Evolutionary conservation across 2,329 filamentous ascomycete genomes (phyloP), one percentile per base, ranked within the genome.

Genomic region (Fusarium subtropicale): DNA sequence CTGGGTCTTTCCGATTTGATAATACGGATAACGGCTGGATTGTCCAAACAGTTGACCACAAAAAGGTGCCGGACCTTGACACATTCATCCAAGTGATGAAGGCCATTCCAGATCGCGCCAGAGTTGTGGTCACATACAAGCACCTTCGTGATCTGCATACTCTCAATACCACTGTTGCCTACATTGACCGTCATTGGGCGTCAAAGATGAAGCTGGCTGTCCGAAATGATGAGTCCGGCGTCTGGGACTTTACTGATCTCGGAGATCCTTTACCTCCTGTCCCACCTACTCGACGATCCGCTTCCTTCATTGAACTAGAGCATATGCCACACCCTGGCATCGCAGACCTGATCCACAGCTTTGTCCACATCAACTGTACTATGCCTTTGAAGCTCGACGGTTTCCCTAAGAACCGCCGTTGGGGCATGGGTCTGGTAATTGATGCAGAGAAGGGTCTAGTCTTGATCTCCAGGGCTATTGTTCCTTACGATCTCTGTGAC

Each of bases 361-460:
- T 99, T 77, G 95, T 99, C 28, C 91, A 96, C 39, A 92, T 99
- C 57, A 91, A 92, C 69, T 97, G 94, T 74, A 92, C 91, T 26
- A 95, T 99, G 91, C 96, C 96, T 0, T 84, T 99, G 66, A 98
- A 98, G 84, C 87, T 99, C 12, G 96, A 99, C 78, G 96, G 96
- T n/a, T 99, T 97, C 78, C 97, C 96, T 8, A 93, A 96, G 79
- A 93, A 96, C 71, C 88, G 94, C 50, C 96, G 97, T 81, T 96
- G 94, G 82, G 96, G 96, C 1, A 97, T 97, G 85, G 96, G 96
- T 39, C 83, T 99, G 38, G 95, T 99, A n/a, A 92, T 99, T 66
- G 96, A 99, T 80, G 96, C 97, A 1, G 93, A 97, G 64, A 95
- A 97, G 82, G 96, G 96, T 20, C 86, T 99, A 20, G 96, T 99